Evolutionary conservation across 768 basidiomycete genomes (phyloP).

Genomic region (Russula compacta): DNA sequence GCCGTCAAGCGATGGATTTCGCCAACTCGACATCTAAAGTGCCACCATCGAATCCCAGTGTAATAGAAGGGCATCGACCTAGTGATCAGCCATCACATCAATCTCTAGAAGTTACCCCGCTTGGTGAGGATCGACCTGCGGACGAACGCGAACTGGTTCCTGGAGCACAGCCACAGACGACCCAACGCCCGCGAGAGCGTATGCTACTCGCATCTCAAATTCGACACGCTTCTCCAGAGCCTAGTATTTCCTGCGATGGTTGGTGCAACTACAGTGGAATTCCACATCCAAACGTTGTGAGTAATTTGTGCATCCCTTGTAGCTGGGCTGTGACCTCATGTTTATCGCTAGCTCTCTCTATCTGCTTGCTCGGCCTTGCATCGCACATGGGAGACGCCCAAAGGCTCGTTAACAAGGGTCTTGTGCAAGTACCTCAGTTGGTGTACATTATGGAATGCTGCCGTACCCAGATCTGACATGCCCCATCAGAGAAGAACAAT

Average conservation of each 20-base stretch:
- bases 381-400: constrained; percentile 20
- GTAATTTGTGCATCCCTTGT: background rate
- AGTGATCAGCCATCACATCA: background rate
- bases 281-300: constrained; percentile 10
- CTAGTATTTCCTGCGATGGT: constrained; percentile 17
- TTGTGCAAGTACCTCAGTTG: constrained; percentile 13
- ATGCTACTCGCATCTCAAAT: background rate
- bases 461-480: background rate
- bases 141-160: background rate
- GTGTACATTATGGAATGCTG: background rate
- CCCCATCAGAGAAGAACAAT: background rate
- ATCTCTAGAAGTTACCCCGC: background rate
- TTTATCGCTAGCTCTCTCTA: constrained; percentile 13
- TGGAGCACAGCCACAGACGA: background rate
- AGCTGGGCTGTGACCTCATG: background rate
- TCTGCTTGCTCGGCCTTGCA: constrained; percentile 23
- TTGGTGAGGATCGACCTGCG: background rate
- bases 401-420: constrained; percentile 21
- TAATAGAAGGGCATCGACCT: background rate
- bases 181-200: background rate
- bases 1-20: constrained; percentile 2
- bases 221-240: constrained; percentile 18
- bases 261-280: constrained; percentile 11
- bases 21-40: background rate
- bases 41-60: background rate